phyloP scores from a whole-genome alignment of 2,329 filamentous ascomycete species.

The Fusarium sambucinum region DNA sequence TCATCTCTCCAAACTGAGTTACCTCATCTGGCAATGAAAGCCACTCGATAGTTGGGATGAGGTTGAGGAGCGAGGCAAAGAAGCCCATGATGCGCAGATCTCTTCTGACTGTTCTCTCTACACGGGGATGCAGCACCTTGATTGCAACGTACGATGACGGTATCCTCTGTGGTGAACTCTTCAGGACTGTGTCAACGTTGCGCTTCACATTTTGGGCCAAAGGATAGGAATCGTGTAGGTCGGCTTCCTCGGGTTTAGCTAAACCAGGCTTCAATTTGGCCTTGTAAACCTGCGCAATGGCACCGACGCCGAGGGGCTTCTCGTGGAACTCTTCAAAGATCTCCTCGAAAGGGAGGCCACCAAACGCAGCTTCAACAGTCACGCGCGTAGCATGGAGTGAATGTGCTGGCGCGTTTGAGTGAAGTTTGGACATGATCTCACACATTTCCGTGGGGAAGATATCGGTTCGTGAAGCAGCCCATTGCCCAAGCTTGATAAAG shows the following conservation, averaged over 20 bases:
- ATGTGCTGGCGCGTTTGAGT: constrained; percentile 94
- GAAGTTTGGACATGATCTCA: constrained; percentile 90
- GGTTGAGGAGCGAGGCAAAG: constrained; percentile 86
- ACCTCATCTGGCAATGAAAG: constrained; percentile 96
- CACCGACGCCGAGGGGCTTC: constrained; percentile 88
- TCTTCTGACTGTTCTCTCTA: constrained; percentile 89
- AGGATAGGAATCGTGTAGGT: constrained; percentile 60
- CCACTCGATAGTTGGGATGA: constrained; percentile 96
- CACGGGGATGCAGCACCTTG: constrained; percentile 93
- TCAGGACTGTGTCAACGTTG: constrained; percentile 87
- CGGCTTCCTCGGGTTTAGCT: constrained; percentile 71
- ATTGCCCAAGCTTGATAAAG: constrained; percentile 99
- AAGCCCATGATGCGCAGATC: constrained; percentile 95
- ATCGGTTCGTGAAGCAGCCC: constrained; percentile 95
- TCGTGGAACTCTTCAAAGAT: constrained; percentile 98
- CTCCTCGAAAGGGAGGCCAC: constrained; percentile 81
- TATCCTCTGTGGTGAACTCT: constrained; percentile 85
- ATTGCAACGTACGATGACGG: constrained; percentile 94
- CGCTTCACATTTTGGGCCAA: constrained; percentile 78
- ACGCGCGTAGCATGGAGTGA: constrained; percentile 82
- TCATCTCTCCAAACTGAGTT: constrained; percentile 95
- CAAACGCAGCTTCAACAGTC: constrained; percentile 85
- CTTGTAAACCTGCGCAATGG: constrained; percentile 97
- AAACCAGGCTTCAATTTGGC: constrained; percentile 88
- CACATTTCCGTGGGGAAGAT: constrained; percentile 97